phyloP scores from a whole-genome alignment of 208 protist genomes.

The Willaertia magna region DNA sequence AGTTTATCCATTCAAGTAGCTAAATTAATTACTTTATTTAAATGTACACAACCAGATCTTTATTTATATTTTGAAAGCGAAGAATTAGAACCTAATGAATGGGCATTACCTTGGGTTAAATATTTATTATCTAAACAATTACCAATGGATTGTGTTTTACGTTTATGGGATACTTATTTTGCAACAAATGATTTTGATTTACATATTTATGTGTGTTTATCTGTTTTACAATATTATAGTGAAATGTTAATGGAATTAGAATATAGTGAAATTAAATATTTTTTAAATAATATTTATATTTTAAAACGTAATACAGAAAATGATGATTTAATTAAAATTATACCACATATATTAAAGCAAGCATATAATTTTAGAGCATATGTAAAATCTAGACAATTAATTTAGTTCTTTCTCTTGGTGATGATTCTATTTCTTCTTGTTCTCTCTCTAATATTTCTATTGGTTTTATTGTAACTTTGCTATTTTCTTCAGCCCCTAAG shows the following conservation, averaged over 20 bases:
- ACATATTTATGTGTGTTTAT: neutral
- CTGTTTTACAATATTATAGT: neutral
- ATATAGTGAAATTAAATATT: constrained; percentile 3
- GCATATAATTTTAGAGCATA: constrained; percentile 6
- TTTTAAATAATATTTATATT: neutral
- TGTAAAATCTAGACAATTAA: neutral
- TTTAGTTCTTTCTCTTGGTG: too few species aligned
- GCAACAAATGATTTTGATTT: constrained; percentile 4
- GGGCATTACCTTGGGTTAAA: neutral
- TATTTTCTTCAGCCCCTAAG: too few species aligned
- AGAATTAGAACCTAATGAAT: constrained; percentile 3
- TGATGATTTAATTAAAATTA: neutral
- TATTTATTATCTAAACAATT: neutral
- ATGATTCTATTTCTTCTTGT: too few species aligned
- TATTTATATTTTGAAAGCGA: constrained; percentile 1
- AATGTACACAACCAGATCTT: neutral
- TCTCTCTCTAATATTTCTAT: too few species aligned
- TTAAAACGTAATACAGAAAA: neutral
- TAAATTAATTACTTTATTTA: neutral
- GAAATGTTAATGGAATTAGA: neutral
- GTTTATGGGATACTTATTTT: neutral
- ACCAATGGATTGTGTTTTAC: neutral
- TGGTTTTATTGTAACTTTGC: too few species aligned
- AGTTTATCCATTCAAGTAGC: neutral
- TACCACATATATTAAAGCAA: neutral